Percentiles rank a stretch among this genome's conserved stretches.
These are phyloP conservation scores for Abortiporus biennis DNA, from an alignment of 1,284 basidiomycete genomes.

Conservation along the genomic window DNA sequence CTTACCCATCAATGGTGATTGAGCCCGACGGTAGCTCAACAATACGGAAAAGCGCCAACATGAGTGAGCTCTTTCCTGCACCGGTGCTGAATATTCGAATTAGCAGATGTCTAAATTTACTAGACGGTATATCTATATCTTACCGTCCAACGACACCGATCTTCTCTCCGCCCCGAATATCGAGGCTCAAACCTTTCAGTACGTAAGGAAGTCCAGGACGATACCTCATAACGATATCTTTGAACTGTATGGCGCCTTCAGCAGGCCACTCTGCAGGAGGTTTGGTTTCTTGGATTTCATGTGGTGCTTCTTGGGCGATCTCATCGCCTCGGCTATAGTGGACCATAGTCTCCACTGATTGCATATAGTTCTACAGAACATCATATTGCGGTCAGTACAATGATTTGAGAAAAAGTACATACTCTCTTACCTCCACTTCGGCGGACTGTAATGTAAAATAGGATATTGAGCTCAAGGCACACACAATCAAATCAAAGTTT, in stretches of 20 bases:
- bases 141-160: slow-evolving; percentile 67
- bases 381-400: not conserved
- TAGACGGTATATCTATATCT: slow-evolving; percentile 18
- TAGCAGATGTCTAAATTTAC: not conserved
- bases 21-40: slow-evolving; percentile 61
- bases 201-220: slow-evolving; percentile 52
- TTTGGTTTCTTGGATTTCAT: slow-evolving; percentile 47
- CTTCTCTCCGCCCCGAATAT: slow-evolving; percentile 68
- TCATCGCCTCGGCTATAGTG: slow-evolving; percentile 52
- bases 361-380: slow-evolving; percentile 57
- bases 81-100: slow-evolving; percentile 44
- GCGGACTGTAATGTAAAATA: slow-evolving; percentile 35
- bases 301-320: slow-evolving; percentile 60
- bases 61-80: slow-evolving; percentile 72
- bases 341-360: slow-evolving; percentile 63
- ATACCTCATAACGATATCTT: slow-evolving; percentile 52
- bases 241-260: slow-evolving; percentile 44
- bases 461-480: not conserved
- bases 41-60: slow-evolving; percentile 35
- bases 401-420: slow-evolving; percentile 5
- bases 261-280: slow-evolving; percentile 49
- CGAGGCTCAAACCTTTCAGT: slow-evolving; percentile 50
- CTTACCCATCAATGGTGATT: slow-evolving; percentile 53
- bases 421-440: slow-evolving; percentile 54
- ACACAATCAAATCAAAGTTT: not conserved